A percentile compares a stretch with the other conserved stretches of the same genome.
Conservation (phyloP, 768 basidiomycete genomes). For the Kwoniella sp. region DNA sequence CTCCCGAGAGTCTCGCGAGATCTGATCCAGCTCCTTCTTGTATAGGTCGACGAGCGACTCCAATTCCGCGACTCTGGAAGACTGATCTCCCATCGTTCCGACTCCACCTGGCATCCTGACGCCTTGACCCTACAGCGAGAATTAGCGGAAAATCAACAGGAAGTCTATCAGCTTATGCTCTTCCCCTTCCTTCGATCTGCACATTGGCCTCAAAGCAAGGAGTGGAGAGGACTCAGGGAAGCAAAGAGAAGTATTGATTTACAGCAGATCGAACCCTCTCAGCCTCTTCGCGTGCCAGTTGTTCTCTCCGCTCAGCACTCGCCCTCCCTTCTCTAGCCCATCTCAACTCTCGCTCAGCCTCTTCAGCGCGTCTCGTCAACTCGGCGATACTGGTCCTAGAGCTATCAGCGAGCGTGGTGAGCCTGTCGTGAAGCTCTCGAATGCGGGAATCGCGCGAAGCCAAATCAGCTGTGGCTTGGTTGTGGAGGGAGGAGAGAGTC, state of each 20-base stretch:
- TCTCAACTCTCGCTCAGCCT: slow-evolving; percentile 47
- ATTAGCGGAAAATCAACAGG: background rate
- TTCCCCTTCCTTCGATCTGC: background rate
- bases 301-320: slow-evolving; percentile 42
- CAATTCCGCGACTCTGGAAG: slow-evolving; percentile 31
- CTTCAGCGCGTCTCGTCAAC: slow-evolving; percentile 29
- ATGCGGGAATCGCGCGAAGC: slow-evolving; percentile 37
- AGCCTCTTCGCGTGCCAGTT: slow-evolving; percentile 40
- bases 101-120: slow-evolving; percentile 21
- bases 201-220: background rate
- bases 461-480: slow-evolving; percentile 35
- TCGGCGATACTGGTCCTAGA: slow-evolving; percentile 29
- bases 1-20: slow-evolving; percentile 44
- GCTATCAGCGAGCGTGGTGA: slow-evolving; percentile 30
- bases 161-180: background rate
- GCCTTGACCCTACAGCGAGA: slow-evolving; percentile 2
- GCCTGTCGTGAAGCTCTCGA: slow-evolving; percentile 31
- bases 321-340: slow-evolving; percentile 52
- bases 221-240: background rate
- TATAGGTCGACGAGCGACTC: slow-evolving; percentile 40
- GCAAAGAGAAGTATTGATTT: background rate
- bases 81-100: slow-evolving; percentile 21
- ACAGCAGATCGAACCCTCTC: slow-evolving; percentile 13
- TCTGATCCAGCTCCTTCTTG: slow-evolving; percentile 36
- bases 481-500: slow-evolving; percentile 42